A percentile compares a stretch with the other conserved stretches of the same genome.
Evolutionary conservation across 108 stramenopile species (phyloP).

Genomic region (Nitzschia palea): DNA sequence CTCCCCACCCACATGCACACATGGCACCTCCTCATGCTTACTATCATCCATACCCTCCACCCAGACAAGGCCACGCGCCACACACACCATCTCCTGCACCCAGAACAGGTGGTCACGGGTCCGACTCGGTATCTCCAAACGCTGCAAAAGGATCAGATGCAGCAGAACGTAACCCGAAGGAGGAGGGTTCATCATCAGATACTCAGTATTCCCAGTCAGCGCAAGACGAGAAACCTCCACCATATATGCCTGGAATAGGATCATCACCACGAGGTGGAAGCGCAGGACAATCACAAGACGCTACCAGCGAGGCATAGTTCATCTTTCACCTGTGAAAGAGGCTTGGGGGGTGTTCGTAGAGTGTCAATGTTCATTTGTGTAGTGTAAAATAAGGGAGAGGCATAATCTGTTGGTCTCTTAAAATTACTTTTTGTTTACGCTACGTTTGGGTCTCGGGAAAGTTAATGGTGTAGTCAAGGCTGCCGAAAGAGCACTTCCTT

Average conservation of each 20-base stretch:
- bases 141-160: constrained; percentile 19
- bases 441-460: constrained; percentile 56
- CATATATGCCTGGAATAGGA: constrained; percentile 17
- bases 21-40: constrained; percentile 60
- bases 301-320: background rate
- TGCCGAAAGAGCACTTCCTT: constrained; percentile 31
- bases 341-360: too few relatives aligned
- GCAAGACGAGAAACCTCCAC: constrained; percentile 19
- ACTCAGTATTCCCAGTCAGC: constrained; percentile 7
- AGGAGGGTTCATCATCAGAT: constrained; percentile 5
- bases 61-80: constrained; percentile 22
- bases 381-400: too few relatives aligned
- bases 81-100: constrained; percentile 24
- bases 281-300: background rate
- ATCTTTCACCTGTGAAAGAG: too few relatives aligned
- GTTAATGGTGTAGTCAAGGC: constrained; percentile 65
- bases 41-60: constrained; percentile 46
- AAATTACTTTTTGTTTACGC: background rate
- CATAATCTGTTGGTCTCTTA: background rate
- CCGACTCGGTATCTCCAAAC: constrained; percentile 14
- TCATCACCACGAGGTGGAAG: constrained; percentile 11
- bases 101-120: constrained; percentile 11
- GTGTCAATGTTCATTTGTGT: too few relatives aligned
- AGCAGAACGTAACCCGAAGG: constrained; percentile 29
- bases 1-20: constrained; percentile 31